Evolutionary conservation across 2,329 filamentous ascomycete species (phyloP).

Genomic region (Teratosphaeria nubilosa): DNA sequence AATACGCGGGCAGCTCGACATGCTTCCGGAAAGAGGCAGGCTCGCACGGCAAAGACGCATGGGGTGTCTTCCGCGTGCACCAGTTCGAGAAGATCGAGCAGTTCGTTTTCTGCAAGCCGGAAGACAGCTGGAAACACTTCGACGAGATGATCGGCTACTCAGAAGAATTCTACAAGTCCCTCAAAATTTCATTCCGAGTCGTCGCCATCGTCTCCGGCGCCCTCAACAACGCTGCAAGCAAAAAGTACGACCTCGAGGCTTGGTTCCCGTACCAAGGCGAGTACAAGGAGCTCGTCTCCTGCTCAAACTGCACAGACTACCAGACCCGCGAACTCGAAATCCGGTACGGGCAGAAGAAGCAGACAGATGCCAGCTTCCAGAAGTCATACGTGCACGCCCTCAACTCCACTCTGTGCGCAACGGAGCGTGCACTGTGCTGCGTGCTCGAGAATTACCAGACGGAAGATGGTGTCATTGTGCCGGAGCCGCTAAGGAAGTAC

Average conservation of each 20-base stretch:
- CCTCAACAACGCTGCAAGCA: constrained; percentile 76
- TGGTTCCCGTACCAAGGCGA: constrained; percentile 95
- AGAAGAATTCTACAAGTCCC: constrained; percentile 89
- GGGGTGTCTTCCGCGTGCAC: constrained; percentile 96
- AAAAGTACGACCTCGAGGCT: constrained; percentile 93
- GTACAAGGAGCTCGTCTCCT: constrained; percentile 96
- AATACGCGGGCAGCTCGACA: constrained; percentile 78
- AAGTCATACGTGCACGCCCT: constrained; percentile 94
- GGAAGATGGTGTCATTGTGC: constrained; percentile 72
- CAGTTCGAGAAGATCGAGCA: constrained; percentile 94
- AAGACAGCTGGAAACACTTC: constrained; percentile 87
- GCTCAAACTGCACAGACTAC: constrained; percentile 97
- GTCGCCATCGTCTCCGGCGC: constrained; percentile 95
- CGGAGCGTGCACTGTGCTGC: constrained; percentile 86
- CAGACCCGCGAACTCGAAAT: constrained; percentile 92
- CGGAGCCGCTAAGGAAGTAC: constrained; percentile 77
- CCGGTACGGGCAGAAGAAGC: constrained; percentile 71
- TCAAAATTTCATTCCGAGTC: constrained; percentile 81
- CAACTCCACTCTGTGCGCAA: constrained; percentile 83
- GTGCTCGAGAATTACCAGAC: constrained; percentile 96
- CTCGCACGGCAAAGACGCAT: constrained; percentile 82
- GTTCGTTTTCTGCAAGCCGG: constrained; percentile 71
- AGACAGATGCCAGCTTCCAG: constrained; percentile 59
- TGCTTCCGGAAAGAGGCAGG: constrained; percentile 96
- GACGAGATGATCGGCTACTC: constrained; percentile 85